Evolutionary conservation across 1,139 yeast species (phyloP), one percentile per base, ranked within the genome.

Genomic region (Candida sp.): DNA sequence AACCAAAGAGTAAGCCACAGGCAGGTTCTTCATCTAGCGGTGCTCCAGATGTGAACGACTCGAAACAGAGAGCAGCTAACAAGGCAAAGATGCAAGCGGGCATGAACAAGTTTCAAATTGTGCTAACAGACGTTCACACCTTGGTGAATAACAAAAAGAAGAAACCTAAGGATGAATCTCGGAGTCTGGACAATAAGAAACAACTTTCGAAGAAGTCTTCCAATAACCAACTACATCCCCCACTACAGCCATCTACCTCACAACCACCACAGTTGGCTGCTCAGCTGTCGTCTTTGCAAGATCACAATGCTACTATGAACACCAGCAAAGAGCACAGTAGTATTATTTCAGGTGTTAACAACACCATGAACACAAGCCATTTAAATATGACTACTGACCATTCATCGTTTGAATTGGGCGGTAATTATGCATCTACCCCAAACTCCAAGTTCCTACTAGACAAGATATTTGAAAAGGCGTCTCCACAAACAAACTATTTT

Each of bases 71-170:
- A 35, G 50, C 54, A 9, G 55, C 48, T 27, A 64, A 63, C 42
- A 68, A 65, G 56, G 67, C 73, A 1, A 68, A 70, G 51, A 73
- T 73, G 78, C 77, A 72, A 62, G 74, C 74, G 4, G 80, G 80
- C 7, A 74, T 76, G 75, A 75, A 73, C 58, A 77, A 78, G 62
- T 81, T 81, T 59, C 85, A 81, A 61, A 81, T 81, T 52, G 81
- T 81, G 1, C 74, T 81, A 50, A 73, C 83, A 3, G 85, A 80
- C 59, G 79, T 79, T 42, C 79, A 74, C 56, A 72, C 80, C 3
- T 63, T 77, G 52, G 72, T 73, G 73, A 72, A 73, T 58, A 66
- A 67, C 54, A 67, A 68, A 60, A 63, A 68, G 55, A 67, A 70
- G 64, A 66, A 67, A 54, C 41, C 33, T 28, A 44, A 49, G 47